Base-by-base conservation (phyloP, 768 basidiomycete genomes). In the Suillus subalutaceus region DNA sequence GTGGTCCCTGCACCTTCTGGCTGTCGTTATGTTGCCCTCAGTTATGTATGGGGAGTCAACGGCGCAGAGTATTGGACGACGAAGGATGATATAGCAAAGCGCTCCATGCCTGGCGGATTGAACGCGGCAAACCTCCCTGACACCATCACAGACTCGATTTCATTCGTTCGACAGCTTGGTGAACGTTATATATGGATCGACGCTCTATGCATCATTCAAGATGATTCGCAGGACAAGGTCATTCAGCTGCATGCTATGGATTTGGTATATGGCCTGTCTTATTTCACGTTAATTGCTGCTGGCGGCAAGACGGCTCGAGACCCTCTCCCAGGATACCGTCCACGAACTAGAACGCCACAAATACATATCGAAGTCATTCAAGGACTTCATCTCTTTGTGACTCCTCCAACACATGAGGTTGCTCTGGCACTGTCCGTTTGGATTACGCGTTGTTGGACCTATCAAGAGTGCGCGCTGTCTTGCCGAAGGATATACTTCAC, bases 171-270 rank as follows among this genome's bases (percentile, higher is more conserved):
- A 3, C 23, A 52, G 15, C 44, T 75, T 12, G 69, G 72, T 8
- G 66, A 70, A 66, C 73, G 63, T 20, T 74, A 73, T 43, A 9
- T 74, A 13, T 74, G 73, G 73, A 37, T 75, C 6, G 73, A 75
- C 44, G 66, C 68, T 2, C 52, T 74, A 10, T 74, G 73, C 26
- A 70, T 75, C 64, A 63, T 67, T 40, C 74, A 74, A 44, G 73
- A 73, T 59, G 68, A 57, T 16, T 26, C n/a, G 8, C 65, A 66
- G 8, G 73, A 74, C 20, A 72, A 71, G 65, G 38, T 16, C 16
- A 32, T 5, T 8, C 72, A 74, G 53, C 63, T 74, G 32, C 30
- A 63, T 26, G 18, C 66, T 12, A 73, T 73, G 73, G 69, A 71
- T 30, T 56, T 32, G 13, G n/a, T 73, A 16, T 73, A 71, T 37